A percentile compares a stretch with the other conserved stretches of the same genome.
Conservation (phyloP, 2,329 filamentous ascomycete species). For the Ophiobolus disseminans region DNA sequence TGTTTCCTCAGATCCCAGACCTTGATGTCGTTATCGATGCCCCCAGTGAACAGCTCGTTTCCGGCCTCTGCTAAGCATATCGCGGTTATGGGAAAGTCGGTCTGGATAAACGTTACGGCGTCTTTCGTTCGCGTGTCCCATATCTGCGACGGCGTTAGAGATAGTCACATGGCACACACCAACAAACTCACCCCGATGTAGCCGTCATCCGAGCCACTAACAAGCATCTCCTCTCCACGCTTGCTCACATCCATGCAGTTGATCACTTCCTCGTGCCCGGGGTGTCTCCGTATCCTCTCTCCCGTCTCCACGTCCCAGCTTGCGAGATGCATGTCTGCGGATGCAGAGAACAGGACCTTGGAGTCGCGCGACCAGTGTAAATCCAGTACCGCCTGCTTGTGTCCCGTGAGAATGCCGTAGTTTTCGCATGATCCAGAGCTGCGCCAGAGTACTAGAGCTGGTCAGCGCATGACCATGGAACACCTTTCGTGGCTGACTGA, state of each 20-base stretch:
- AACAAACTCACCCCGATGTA: slow-evolving; percentile 69
- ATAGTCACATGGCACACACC: not conserved
- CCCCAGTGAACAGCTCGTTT: slow-evolving; percentile 92
- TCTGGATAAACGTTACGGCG: slow-evolving; percentile 85
- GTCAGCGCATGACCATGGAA: slow-evolving; percentile 26
- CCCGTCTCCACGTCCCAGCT: slow-evolving; percentile 96
- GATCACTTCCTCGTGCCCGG: slow-evolving; percentile 95
- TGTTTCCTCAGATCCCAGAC: slow-evolving; percentile 97
- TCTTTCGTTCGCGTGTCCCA: slow-evolving; percentile 95
- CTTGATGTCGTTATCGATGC: slow-evolving; percentile 96
- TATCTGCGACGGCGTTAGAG: slow-evolving; percentile 57
- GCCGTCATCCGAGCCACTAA: slow-evolving; percentile 93
- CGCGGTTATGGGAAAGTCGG: slow-evolving; percentile 89
- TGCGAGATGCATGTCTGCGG: slow-evolving; percentile 89
- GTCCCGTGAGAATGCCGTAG: slow-evolving; percentile 85
- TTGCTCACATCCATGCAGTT: slow-evolving; percentile 89
- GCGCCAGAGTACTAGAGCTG: slow-evolving; percentile 79
- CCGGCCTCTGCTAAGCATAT: slow-evolving; percentile 92
- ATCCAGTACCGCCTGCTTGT: slow-evolving; percentile 89
- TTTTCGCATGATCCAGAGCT: slow-evolving; percentile 94
- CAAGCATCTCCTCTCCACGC: slow-evolving; percentile 86
- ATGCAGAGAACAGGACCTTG: slow-evolving; percentile 86
- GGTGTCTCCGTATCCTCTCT: slow-evolving; percentile 87
- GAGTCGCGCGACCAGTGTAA: slow-evolving; percentile 97
- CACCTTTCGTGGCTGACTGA: slow-evolving; percentile 54